Evolutionary conservation across 495 filamentous ascomycete genomes (phyloP).

Genomic region (Aspergillus indologenus): DNA sequence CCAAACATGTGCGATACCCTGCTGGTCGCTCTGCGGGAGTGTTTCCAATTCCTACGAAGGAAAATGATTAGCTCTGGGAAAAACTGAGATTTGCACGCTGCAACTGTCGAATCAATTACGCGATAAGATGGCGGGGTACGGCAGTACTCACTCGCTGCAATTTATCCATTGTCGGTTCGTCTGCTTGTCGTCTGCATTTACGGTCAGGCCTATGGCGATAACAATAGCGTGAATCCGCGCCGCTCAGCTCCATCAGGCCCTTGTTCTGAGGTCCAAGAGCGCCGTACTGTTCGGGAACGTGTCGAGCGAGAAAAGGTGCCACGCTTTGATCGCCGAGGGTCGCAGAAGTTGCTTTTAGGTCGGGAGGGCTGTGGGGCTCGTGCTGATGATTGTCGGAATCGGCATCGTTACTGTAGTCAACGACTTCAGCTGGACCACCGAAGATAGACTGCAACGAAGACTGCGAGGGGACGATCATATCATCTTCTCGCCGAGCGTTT

Average conservation of each 20-base stretch:
- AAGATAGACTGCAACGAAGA: conserved; percentile 24
- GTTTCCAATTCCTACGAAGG: conserved; percentile 68
- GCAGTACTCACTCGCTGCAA: conserved; percentile 68
- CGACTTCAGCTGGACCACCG: conserved; percentile 16
- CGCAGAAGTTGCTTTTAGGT: conserved; percentile 32
- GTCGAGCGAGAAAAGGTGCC: conserved; percentile 78
- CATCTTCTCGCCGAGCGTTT: conserved; percentile 1
- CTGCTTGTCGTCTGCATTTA: conserved; percentile 86
- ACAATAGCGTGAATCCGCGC: conserved; percentile 81
- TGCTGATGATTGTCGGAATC: conserved; percentile 27
- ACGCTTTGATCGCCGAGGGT: conserved; percentile 56
- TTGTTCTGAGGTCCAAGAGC: conserved; percentile 49
- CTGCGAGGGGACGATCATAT: conserved; percentile 7
- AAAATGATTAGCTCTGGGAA: conserved; percentile 16
- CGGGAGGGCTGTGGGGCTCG: conserved; percentile 18
- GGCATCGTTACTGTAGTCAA: conserved; percentile 14
- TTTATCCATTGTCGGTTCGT: conserved; percentile 93
- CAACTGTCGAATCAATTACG: neutral
- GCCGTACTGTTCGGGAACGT: conserved; percentile 82
- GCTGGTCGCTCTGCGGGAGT: conserved; percentile 77
- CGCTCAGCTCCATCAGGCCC: conserved; percentile 33
- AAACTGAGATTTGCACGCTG: neutral
- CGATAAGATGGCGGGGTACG: neutral
- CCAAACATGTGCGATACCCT: conserved; percentile 94
- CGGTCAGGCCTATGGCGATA: conserved; percentile 93